Percentiles rank a stretch among this genome's conserved stretches.
These are phyloP conservation scores for Calonectria henricotiae DNA, from an alignment of 2,329 filamentous ascomycete genomes.

Conservation along the genomic window DNA sequence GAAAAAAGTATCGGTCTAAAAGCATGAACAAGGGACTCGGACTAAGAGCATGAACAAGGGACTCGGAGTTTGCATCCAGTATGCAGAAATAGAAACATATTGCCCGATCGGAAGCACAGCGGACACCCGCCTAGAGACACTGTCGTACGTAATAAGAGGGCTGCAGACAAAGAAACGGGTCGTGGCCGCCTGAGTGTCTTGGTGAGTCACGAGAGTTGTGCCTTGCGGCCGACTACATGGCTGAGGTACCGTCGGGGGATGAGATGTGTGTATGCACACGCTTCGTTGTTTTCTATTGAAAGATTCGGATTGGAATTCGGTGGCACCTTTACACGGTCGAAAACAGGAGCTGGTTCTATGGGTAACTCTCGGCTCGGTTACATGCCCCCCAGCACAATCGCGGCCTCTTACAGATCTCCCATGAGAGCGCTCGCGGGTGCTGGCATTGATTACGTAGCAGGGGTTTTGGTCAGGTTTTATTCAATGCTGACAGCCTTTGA, in stretches of 20 bases:
- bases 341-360: slow-evolving; percentile 32
- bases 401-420: slow-evolving; percentile 49
- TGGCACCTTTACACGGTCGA: slow-evolving; percentile 22
- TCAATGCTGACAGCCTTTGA: slow-evolving; percentile 30
- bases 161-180: slow-evolving; percentile 44
- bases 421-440: slow-evolving; percentile 38
- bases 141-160: slow-evolving; percentile 41
- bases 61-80: slow-evolving; percentile 23
- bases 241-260: slow-evolving; percentile 42
- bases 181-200: slow-evolving; percentile 30
- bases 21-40: slow-evolving; percentile 13
- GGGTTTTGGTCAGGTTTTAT: slow-evolving; percentile 20
- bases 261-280: slow-evolving; percentile 38
- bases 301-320: slow-evolving; percentile 30
- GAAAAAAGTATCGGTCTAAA: slow-evolving; percentile 3
- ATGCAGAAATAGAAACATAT: slow-evolving; percentile 32
- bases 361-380: slow-evolving; percentile 31
- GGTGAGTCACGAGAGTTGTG: slow-evolving; percentile 47
- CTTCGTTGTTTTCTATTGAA: slow-evolving; percentile 13
- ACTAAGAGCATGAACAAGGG: neutral
- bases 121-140: neutral
- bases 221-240: slow-evolving; percentile 38
- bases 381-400: slow-evolving; percentile 34
- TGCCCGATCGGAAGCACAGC: slow-evolving; percentile 14
- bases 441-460: slow-evolving; percentile 28